These are phyloP conservation scores for Saksenaea oblongispora DNA, from an alignment of 371 early-diverging fungal genomes.

Conservation along the genomic window DNA sequence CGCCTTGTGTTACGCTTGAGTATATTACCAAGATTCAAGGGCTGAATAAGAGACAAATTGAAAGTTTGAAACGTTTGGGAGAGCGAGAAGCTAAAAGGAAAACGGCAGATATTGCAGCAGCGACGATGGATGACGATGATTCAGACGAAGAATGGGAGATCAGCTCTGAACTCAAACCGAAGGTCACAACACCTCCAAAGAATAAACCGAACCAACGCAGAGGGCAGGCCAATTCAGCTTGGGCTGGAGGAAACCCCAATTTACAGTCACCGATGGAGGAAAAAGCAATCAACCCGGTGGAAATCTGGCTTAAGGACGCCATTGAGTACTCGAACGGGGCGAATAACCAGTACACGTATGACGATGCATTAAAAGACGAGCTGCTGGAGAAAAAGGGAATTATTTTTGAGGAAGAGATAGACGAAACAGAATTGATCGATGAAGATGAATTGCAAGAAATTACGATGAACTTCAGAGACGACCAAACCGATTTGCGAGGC, in stretches of 20 bases:
- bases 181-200: neutral
- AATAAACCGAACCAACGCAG: neutral
- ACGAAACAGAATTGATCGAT: slow-evolving; percentile 52
- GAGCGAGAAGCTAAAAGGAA: slow-evolving; percentile 32
- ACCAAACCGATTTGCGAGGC: slow-evolving; percentile 28
- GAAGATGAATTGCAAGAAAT: slow-evolving; percentile 57
- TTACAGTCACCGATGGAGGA: slow-evolving; percentile 10
- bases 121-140: slow-evolving; percentile 16
- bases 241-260: slow-evolving; percentile 40
- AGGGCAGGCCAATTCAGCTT: slow-evolving; percentile 8
- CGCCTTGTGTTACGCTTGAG: slow-evolving; percentile 52
- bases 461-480: slow-evolving; percentile 46
- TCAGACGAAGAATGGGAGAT: slow-evolving; percentile 44
- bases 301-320: slow-evolving; percentile 47
- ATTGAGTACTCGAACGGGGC: slow-evolving; percentile 29
- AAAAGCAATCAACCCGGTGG: slow-evolving; percentile 36
- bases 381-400: slow-evolving; percentile 37
- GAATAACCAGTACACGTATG: slow-evolving; percentile 10
- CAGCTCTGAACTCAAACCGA: slow-evolving; percentile 17
- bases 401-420: slow-evolving; percentile 34
- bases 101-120: slow-evolving; percentile 15
- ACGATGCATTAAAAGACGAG: slow-evolving; percentile 27
- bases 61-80: slow-evolving; percentile 35
- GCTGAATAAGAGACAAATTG: slow-evolving; percentile 42
- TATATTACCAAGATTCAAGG: slow-evolving; percentile 34